Evolutionary conservation across 2,329 filamentous ascomycete genomes (phyloP).

Genomic region (Thermomyces lanuginosus): DNA sequence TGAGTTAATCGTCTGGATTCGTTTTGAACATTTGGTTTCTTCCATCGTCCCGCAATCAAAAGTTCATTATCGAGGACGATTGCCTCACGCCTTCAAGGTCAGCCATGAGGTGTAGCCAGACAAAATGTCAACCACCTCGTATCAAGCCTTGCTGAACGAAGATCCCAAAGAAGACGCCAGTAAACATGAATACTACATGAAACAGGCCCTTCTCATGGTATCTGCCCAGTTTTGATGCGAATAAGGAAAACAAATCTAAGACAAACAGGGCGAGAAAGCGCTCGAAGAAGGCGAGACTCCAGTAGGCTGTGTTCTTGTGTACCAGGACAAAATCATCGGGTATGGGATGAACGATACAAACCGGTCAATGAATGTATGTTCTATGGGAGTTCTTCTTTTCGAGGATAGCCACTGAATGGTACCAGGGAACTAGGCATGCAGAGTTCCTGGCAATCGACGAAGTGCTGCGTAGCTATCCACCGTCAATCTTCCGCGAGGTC

Average conservation of each 20-base stretch:
- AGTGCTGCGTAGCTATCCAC: slow-evolving; percentile 47
- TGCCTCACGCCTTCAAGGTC: no score
- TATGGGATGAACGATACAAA: slow-evolving; percentile 96
- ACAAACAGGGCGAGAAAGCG: slow-evolving; percentile 59
- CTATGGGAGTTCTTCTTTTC: neutral
- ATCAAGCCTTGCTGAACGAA: no score
- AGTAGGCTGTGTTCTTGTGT: slow-evolving; percentile 86
- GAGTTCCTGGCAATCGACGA: slow-evolving; percentile 76
- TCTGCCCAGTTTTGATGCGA: slow-evolving; percentile 2
- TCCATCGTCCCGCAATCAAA: no score
- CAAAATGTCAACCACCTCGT: no score
- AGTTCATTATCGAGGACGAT: no score
- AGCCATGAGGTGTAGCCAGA: no score
- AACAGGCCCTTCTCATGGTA: slow-evolving; percentile 76
- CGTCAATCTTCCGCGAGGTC: slow-evolving; percentile 52
- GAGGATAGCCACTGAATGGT: slow-evolving; percentile 24
- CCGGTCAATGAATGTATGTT: slow-evolving; percentile 50
- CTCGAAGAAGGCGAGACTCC: slow-evolving; percentile 80
- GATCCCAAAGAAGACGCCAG: slow-evolving; percentile 1
- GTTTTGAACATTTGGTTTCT: no score
- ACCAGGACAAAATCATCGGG: slow-evolving; percentile 62
- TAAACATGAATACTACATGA: slow-evolving; percentile 52
- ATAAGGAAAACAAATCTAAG: slow-evolving; percentile 2
- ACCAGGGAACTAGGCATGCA: slow-evolving; percentile 87
- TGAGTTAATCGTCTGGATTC: no score